These are phyloP conservation scores for Ustanciosporium gigantosporum DNA, from an alignment of 1,284 basidiomycete genomes.

Conservation along the genomic window DNA sequence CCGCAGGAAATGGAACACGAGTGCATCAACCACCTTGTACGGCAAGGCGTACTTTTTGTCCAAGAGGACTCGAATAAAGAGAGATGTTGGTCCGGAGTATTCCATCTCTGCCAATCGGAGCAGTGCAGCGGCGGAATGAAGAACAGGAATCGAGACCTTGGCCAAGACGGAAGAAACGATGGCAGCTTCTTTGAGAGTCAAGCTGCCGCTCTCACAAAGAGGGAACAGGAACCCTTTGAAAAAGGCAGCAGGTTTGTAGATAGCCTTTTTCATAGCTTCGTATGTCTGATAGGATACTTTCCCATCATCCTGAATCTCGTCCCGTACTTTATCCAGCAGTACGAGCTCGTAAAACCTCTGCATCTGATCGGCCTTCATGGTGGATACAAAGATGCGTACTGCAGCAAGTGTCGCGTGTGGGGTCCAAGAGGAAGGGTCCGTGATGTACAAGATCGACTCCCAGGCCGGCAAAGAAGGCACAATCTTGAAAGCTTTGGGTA, in stretches of 20 bases:
- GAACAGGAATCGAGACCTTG: conserved; percentile 88
- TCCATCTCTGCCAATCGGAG: conserved; percentile 94
- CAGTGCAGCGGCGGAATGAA: conserved; percentile 94
- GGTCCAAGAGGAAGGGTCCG: conserved; percentile 89
- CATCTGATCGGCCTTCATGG: conserved; percentile 94
- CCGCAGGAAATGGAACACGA: conserved; percentile 97
- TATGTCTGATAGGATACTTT: conserved; percentile 94
- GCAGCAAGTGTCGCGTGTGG: conserved; percentile 93
- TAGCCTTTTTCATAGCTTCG: conserved; percentile 82
- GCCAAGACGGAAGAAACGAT: conserved; percentile 90
- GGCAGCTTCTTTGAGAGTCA: conserved; percentile 91
- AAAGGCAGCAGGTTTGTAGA: conserved; percentile 97
- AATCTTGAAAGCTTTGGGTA: conserved; percentile 98
- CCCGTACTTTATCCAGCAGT: conserved; percentile 83
- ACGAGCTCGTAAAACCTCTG: conserved; percentile 91
- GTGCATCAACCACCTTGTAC: conserved; percentile 95
- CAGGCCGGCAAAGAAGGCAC: conserved; percentile 93
- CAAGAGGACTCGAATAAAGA: conserved; percentile 93
- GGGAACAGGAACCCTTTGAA: conserved; percentile 99
- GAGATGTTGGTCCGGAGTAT: conserved; percentile 87
- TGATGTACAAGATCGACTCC: conserved; percentile 93
- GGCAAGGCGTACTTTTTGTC: conserved; percentile 99
- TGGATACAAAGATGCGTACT: conserved; percentile 93
- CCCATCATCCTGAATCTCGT: conserved; percentile 78
- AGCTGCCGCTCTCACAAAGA: conserved; percentile 76